A percentile compares a stretch with the other conserved stretches of the same genome.
Conservation (phyloP, 2,329 filamentous ascomycete species). For the Verticillium nubilum region DNA sequence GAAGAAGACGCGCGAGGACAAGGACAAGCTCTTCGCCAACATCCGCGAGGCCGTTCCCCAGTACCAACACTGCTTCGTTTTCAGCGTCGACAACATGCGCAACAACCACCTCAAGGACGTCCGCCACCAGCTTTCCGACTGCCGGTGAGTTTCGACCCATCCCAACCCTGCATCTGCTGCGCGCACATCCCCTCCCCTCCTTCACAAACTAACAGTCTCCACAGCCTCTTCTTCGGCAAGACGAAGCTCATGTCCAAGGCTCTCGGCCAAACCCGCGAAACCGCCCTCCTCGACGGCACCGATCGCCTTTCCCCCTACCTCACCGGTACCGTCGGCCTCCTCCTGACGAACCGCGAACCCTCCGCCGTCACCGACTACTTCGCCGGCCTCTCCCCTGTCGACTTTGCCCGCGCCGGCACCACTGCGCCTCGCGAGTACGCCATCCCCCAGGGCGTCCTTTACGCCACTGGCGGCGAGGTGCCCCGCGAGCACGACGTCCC, state of each 20-base stretch:
- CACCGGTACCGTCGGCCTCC: slow-evolving; percentile 76
- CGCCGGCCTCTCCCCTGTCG: slow-evolving; percentile 63
- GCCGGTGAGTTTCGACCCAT: slow-evolving; percentile 53
- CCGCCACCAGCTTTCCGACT: slow-evolving; percentile 76
- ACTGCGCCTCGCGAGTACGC: slow-evolving; percentile 68
- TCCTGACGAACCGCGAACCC: slow-evolving; percentile 79
- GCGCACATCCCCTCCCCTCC: neutral
- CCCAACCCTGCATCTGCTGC: slow-evolving; percentile 1
- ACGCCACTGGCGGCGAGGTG: slow-evolving; percentile 75
- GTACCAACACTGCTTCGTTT: slow-evolving; percentile 90
- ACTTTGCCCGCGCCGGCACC: slow-evolving; percentile 87
- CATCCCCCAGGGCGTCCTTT: slow-evolving; percentile 78
- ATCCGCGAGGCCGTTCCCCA: slow-evolving; percentile 79
- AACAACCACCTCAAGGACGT: slow-evolving; percentile 95
- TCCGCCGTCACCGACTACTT: slow-evolving; percentile 68
- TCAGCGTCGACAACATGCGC: slow-evolving; percentile 94
- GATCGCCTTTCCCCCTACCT: slow-evolving; percentile 65
- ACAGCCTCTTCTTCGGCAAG: slow-evolving; percentile 94
- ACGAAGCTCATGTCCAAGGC: slow-evolving; percentile 98
- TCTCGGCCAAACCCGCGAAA: slow-evolving; percentile 71
- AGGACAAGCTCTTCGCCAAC: slow-evolving; percentile 80
- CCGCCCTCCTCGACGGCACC: slow-evolving; percentile 76
- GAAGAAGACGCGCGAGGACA: slow-evolving; percentile 92
- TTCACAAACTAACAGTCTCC: neutral
- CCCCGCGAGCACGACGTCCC: slow-evolving; percentile 77